These are phyloP conservation scores for Cyberlindnera veronae DNA, from an alignment of 805 yeast genomes.

Conservation along the genomic window DNA sequence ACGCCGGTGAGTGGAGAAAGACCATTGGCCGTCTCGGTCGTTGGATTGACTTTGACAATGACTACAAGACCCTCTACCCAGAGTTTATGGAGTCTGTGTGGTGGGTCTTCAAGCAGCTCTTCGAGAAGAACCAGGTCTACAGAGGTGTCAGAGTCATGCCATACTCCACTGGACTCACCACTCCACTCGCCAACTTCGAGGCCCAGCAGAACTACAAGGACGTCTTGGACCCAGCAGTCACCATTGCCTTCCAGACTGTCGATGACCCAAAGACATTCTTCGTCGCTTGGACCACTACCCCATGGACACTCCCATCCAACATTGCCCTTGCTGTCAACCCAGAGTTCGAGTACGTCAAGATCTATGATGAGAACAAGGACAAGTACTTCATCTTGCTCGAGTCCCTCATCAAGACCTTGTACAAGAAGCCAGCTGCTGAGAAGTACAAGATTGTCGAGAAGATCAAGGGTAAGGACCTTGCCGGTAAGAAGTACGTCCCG, in stretches of 20 bases:
- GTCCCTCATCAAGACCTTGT: slow-evolving; percentile 72
- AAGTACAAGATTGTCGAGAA: slow-evolving; percentile 80
- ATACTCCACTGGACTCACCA: slow-evolving; percentile 94
- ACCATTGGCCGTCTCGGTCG: slow-evolving; percentile 95
- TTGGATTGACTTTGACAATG: slow-evolving; percentile 99
- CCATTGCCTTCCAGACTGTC: slow-evolving; percentile 78
- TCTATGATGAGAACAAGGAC: slow-evolving; percentile 83
- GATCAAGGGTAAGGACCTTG: slow-evolving; percentile 74
- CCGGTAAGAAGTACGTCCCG: slow-evolving; percentile 79
- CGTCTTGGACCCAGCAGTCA: slow-evolving; percentile 94
- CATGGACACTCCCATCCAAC: slow-evolving; percentile 98
- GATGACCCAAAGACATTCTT: slow-evolving; percentile 79
- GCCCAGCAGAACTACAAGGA: slow-evolving; percentile 98
- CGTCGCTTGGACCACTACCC: slow-evolving; percentile 99
- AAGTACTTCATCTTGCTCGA: slow-evolving; percentile 82
- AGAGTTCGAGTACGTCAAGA: slow-evolving; percentile 85
- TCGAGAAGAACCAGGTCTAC: slow-evolving; percentile 82
- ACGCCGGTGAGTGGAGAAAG: slow-evolving; percentile 90
- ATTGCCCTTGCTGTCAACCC: slow-evolving; percentile 91
- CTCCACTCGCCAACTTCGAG: slow-evolving; percentile 95
- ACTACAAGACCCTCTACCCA: slow-evolving; percentile 94
- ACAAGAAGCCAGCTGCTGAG: slow-evolving; percentile 93
- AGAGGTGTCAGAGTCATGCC: slow-evolving; percentile 98
- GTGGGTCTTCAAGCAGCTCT: slow-evolving; percentile 96
- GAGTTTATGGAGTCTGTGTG: slow-evolving; percentile 96